Conservation (phyloP, 2,329 filamentous ascomycete species). For the Knoxdaviesia proteae region DNA sequence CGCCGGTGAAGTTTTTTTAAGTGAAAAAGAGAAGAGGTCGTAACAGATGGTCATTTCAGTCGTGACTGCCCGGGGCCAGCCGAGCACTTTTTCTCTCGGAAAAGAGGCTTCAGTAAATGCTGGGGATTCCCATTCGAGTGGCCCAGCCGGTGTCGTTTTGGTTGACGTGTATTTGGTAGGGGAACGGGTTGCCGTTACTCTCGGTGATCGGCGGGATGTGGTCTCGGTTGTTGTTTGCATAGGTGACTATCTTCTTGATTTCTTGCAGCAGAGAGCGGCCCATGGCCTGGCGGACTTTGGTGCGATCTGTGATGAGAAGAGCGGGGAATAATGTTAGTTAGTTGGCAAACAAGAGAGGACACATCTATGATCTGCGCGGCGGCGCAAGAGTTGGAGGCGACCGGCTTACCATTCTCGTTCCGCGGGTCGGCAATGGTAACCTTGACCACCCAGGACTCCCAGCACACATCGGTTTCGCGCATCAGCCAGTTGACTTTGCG, state of each 20-base stretch:
- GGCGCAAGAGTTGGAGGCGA: background rate
- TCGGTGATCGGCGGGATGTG: slow-evolving; percentile 96
- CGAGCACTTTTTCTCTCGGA: no score
- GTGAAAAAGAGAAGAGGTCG: no score
- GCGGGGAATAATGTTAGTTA: background rate
- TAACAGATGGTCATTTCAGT: no score
- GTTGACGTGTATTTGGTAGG: slow-evolving; percentile 80
- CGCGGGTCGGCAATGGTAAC: slow-evolving; percentile 80
- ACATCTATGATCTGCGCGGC: background rate
- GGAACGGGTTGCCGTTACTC: slow-evolving; percentile 83
- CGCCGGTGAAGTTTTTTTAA: no score
- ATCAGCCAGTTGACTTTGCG: slow-evolving; percentile 65
- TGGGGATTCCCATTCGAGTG: slow-evolving; percentile 46
- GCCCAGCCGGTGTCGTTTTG: slow-evolving; percentile 65
- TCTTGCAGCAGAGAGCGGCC: slow-evolving; percentile 73
- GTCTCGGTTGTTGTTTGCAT: slow-evolving; percentile 75
- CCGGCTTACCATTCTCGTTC: slow-evolving; percentile 58
- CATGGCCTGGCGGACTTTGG: slow-evolving; percentile 79
- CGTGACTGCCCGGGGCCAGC: no score
- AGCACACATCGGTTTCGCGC: slow-evolving; percentile 80
- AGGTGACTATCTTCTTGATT: slow-evolving; percentile 72
- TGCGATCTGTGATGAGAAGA: slow-evolving; percentile 39
- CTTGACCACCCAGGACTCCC: slow-evolving; percentile 90
- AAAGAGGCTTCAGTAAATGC: no score
- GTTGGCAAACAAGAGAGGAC: background rate